A percentile compares a stretch with the other conserved stretches of the same genome.
Conservation (phyloP, 2,329 filamentous ascomycete genomes). For the Apiospora rasikravindrae region DNA sequence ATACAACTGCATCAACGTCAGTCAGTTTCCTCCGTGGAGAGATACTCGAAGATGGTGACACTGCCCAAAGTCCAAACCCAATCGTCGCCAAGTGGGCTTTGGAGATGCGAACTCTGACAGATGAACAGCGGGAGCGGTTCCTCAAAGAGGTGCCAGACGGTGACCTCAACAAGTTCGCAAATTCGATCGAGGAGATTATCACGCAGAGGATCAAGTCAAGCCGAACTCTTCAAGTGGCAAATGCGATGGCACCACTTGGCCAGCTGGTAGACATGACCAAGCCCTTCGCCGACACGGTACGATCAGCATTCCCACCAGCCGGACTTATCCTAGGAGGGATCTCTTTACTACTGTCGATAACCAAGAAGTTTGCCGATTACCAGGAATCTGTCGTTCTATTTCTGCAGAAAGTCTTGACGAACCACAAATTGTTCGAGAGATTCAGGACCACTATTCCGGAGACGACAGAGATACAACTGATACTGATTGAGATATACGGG, state of each 20-base stretch:
- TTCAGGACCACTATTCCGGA: background rate
- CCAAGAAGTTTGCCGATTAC: background rate
- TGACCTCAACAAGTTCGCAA: background rate
- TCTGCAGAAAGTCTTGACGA: background rate
- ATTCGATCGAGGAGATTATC: background rate
- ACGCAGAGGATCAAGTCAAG: background rate
- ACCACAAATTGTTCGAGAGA: background rate
- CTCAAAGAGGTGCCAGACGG: background rate
- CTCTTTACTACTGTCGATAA: background rate
- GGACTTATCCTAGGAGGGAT: background rate
- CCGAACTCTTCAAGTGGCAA: background rate
- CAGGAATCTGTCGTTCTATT: background rate
- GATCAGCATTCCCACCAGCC: background rate
- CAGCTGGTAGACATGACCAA: background rate
- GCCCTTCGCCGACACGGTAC: background rate
- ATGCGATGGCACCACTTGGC: background rate
- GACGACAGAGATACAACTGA: background rate
- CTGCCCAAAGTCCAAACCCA: background rate
- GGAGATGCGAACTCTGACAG: background rate
- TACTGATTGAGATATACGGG: background rate
- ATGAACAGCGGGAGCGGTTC: background rate
- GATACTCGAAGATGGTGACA: background rate
- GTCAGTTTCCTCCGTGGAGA: no score
- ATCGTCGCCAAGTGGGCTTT: background rate
- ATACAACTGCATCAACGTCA: background rate